phyloP scores from a whole-genome alignment of 2,329 filamentous ascomycete species.

The Sporothrix pallida region DNA sequence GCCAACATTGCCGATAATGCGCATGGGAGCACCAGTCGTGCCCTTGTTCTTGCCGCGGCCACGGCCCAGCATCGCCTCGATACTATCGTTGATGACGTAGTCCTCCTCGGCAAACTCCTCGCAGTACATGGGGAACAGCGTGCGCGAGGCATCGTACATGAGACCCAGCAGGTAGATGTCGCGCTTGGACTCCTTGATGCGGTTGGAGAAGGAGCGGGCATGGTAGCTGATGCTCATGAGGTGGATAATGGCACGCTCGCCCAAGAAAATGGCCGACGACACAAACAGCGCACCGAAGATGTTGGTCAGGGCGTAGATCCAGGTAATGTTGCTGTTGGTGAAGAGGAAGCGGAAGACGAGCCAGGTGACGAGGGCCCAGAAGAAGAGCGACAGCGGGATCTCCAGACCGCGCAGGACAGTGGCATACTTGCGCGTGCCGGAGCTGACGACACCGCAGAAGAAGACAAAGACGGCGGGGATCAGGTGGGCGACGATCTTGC shows the following conservation, averaged over 20 bases:
- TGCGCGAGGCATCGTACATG: conserved; percentile 87
- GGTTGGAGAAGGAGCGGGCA: conserved; percentile 78
- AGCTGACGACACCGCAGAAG: conserved; percentile 70
- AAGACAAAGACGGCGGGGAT: conserved; percentile 70
- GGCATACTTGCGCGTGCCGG: conserved; percentile 73
- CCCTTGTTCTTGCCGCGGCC: conserved; percentile 42
- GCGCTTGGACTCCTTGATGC: conserved; percentile 88
- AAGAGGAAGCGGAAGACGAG: conserved; percentile 67
- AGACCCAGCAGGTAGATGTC: conserved; percentile 81
- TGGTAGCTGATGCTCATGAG: conserved; percentile 86
- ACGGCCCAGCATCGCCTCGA: conserved; percentile 65
- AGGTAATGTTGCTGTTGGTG: conserved; percentile 50
- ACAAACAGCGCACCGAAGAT: conserved; percentile 71
- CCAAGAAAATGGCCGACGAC: conserved; percentile 72
- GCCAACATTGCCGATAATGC: conserved; percentile 74
- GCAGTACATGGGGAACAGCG: conserved; percentile 91
- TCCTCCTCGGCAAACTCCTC: conserved; percentile 90
- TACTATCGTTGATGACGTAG: conserved; percentile 84
- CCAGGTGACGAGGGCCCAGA: conserved; percentile 69
- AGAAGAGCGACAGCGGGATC: conserved; percentile 70
- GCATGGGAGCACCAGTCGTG: conserved; percentile 74
- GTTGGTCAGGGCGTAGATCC: conserved; percentile 65
- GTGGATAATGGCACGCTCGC: conserved; percentile 80
- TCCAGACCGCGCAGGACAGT: conserved; percentile 68
- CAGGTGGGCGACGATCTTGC: conserved; percentile 67